Conservation (phyloP, 345 rosid species). For the Syzygium oleosum region DNA sequence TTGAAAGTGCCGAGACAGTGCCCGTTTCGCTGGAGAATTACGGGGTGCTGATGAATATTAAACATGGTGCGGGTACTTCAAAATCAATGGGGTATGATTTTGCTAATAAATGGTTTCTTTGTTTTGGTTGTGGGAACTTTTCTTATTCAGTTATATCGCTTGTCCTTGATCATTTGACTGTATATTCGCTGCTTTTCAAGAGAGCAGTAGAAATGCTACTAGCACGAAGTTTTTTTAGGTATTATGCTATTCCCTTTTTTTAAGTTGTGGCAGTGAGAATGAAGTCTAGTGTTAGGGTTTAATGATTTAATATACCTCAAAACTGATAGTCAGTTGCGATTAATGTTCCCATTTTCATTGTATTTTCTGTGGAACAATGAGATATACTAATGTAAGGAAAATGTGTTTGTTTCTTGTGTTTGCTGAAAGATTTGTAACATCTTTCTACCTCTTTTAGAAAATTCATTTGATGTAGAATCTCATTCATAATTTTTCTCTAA, state of each 20-base stretch:
- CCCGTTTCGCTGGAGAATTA: not conserved
- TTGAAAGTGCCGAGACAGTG: constrained; percentile 5
- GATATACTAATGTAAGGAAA: not conserved
- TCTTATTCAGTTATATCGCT: not conserved
- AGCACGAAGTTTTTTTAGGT: not conserved
- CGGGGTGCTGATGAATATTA: not conserved
- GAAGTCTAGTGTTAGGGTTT: not conserved
- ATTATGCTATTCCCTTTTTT: not conserved
- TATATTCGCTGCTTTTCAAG: not conserved
- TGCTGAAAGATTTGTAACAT: not conserved
- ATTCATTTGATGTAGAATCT: not conserved
- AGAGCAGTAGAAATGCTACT: not conserved
- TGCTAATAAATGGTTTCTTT: not conserved
- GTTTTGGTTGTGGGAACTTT: not conserved
- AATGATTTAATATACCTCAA: not conserved
- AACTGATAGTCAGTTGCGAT: not conserved
- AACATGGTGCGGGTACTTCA: constrained; percentile 2
- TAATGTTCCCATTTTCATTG: not conserved
- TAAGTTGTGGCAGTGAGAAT: not conserved
- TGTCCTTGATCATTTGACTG: not conserved
- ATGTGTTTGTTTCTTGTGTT: not conserved
- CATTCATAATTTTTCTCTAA: not conserved
- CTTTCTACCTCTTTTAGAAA: not conserved
- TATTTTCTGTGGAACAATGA: not conserved
- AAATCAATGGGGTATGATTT: not conserved